phyloP scores from a whole-genome alignment of 352 stramenopile genomes.

The Thalassiosira mediterranea region DNA sequence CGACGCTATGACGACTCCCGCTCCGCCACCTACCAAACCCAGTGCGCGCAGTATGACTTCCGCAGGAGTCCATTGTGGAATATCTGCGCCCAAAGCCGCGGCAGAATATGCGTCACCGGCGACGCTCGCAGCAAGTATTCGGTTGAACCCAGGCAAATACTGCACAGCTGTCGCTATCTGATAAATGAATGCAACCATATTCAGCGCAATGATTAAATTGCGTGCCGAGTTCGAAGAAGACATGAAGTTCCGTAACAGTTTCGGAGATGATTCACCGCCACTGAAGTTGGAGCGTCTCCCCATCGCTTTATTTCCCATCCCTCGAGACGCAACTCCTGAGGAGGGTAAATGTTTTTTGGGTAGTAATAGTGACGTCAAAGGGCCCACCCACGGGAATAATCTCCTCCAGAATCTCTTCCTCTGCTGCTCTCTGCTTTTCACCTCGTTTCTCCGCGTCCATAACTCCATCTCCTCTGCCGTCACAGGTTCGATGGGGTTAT shows the following conservation, averaged over 20 bases:
- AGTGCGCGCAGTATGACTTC: conserved; percentile 39
- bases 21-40: conserved; percentile 33
- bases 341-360: conserved; percentile 35
- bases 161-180: conserved; percentile 62
- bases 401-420: conserved; percentile 12
- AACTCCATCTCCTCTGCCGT: conserved; percentile 40
- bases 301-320: not conserved
- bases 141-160: conserved; percentile 52
- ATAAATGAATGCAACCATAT: conserved; percentile 65
- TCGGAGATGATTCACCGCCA: conserved; percentile 9
- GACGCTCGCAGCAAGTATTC: conserved; percentile 53
- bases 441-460: conserved; percentile 23
- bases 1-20: conserved; percentile 37
- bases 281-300: conserved; percentile 16
- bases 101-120: conserved; percentile 32
- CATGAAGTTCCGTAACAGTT: conserved; percentile 20
- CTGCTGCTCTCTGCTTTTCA: conserved; percentile 20
- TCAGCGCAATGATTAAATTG: conserved; percentile 50
- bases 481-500: conserved; percentile 19
- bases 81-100: conserved; percentile 18
- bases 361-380: conserved; percentile 31
- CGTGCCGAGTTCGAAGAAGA: conserved; percentile 24
- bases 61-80: conserved; percentile 37
- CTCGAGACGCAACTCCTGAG: not conserved
- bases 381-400: conserved; percentile 40